Percentiles rank a stretch among this genome's conserved stretches.
These are phyloP conservation scores for Spatholobus suberectus DNA, from an alignment of 306 rosid species.

Conservation along the genomic window DNA sequence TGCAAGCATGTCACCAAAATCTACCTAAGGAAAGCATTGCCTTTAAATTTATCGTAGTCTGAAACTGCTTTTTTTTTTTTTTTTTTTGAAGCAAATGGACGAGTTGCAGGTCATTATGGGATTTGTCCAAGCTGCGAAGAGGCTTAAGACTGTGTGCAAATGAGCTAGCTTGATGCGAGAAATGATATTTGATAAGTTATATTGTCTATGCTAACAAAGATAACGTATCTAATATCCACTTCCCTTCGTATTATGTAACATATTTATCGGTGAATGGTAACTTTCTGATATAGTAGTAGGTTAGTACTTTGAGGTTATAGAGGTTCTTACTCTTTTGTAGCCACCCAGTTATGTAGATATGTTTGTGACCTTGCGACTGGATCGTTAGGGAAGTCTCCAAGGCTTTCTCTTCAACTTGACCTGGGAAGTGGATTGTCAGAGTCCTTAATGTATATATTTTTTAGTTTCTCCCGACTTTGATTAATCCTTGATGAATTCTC, in stretches of 20 bases:
- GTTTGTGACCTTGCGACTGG: conserved; percentile 45
- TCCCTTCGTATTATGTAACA: conserved; percentile 61
- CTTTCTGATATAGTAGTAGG: conserved; percentile 54
- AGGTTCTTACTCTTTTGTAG: conserved; percentile 58
- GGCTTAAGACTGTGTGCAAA: conserved; percentile 83
- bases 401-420: conserved; percentile 57
- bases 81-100: conserved; percentile 78
- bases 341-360: conserved; percentile 65
- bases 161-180: too few relatives aligned
- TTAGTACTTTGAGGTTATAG: conserved; percentile 48
- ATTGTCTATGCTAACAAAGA: conserved; percentile 68
- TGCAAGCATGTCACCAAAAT: too few relatives aligned
- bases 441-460: conserved; percentile 46
- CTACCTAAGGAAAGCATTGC: too few relatives aligned
- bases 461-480: neutral
- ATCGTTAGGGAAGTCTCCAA: conserved; percentile 44
- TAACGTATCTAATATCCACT: conserved; percentile 52
- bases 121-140: conserved; percentile 93
- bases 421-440: conserved; percentile 55
- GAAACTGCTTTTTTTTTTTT: neutral
- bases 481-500: conserved; percentile 2
- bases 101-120: conserved; percentile 97
- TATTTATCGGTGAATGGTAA: conserved; percentile 45
- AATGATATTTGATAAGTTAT: conserved; percentile 20
- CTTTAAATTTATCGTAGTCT: neutral